Conservation (phyloP, 768 basidiomycete genomes). For the Boletus sp. region DNA sequence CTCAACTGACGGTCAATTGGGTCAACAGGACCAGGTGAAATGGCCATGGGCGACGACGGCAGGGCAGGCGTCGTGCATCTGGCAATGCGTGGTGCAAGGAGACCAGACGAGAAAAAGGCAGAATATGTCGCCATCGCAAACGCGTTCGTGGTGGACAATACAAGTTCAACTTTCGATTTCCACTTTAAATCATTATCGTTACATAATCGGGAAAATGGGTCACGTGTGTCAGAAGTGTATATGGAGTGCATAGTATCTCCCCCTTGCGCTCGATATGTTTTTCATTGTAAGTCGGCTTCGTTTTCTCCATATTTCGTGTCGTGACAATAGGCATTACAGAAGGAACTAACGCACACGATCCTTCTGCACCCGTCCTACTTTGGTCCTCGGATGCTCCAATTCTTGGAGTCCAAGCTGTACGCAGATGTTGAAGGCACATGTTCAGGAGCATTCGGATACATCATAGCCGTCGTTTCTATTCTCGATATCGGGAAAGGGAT, state of each 20-base stretch:
- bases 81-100: slow-evolving; percentile 48
- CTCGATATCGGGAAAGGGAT: slow-evolving; percentile 90
- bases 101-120: slow-evolving; percentile 66
- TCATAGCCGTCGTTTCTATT: slow-evolving; percentile 88
- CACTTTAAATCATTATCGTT: slow-evolving; percentile 11
- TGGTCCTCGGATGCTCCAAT: slow-evolving; percentile 91
- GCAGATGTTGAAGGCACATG: slow-evolving; percentile 97
- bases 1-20: slow-evolving; percentile 37
- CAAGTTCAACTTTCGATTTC: slow-evolving; percentile 20
- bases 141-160: neutral
- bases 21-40: slow-evolving; percentile 22
- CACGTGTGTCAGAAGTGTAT: slow-evolving; percentile 16
- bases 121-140: slow-evolving; percentile 50
- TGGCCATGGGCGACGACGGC: slow-evolving; percentile 22
- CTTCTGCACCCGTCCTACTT: slow-evolving; percentile 98
- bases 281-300: slow-evolving; percentile 55
- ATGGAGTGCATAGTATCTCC: neutral
- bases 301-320: neutral
- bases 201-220: slow-evolving; percentile 18
- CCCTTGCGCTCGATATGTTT: slow-evolving; percentile 48
- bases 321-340: slow-evolving; percentile 46
- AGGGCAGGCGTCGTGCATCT: slow-evolving; percentile 24
- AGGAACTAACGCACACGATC: slow-evolving; percentile 96
- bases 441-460: slow-evolving; percentile 91
- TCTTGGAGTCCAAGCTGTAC: slow-evolving; percentile 89